phyloP scores from a whole-genome alignment of 2,329 filamentous ascomycete species.

The Xylaria sp. region DNA sequence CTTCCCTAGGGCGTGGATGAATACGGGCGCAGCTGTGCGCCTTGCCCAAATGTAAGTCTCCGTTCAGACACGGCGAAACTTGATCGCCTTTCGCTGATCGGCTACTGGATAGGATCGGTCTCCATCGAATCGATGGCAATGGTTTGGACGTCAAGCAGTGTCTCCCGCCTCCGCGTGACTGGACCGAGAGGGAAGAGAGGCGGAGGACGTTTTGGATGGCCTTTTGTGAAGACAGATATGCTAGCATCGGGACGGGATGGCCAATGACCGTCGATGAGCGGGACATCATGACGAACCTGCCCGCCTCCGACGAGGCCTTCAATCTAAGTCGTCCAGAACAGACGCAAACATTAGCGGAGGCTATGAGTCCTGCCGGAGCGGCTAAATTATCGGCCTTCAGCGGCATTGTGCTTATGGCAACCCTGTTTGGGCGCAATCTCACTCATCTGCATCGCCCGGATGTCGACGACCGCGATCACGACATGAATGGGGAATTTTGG shows the following conservation, averaged over 20 bases:
- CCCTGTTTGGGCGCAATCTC: constrained; percentile 89
- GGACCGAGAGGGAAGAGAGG: constrained; percentile 92
- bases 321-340: constrained; percentile 80
- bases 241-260: constrained; percentile 97
- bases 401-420: constrained; percentile 85
- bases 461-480: constrained; percentile 81
- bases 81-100: constrained; percentile 64
- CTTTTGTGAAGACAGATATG: constrained; percentile 90
- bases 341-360: constrained; percentile 75
- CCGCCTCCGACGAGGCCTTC: constrained; percentile 85
- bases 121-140: constrained; percentile 85
- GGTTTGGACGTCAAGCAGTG: constrained; percentile 94
- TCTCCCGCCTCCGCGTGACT: constrained; percentile 85
- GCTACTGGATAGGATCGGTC: constrained; percentile 77
- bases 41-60: constrained; percentile 79
- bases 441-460: constrained; percentile 90
- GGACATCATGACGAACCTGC: constrained; percentile 89
- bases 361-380: constrained; percentile 77
- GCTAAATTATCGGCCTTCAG: constrained; percentile 80
- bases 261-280: constrained; percentile 93
- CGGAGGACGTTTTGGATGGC: constrained; percentile 95
- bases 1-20: constrained; percentile 95
- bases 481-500: constrained; percentile 95
- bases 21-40: constrained; percentile 82
- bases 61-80: constrained; percentile 9